These are phyloP conservation scores for Berberis thunbergii DNA, from an alignment of 164 flowering plant species.

Conservation along the genomic window DNA sequence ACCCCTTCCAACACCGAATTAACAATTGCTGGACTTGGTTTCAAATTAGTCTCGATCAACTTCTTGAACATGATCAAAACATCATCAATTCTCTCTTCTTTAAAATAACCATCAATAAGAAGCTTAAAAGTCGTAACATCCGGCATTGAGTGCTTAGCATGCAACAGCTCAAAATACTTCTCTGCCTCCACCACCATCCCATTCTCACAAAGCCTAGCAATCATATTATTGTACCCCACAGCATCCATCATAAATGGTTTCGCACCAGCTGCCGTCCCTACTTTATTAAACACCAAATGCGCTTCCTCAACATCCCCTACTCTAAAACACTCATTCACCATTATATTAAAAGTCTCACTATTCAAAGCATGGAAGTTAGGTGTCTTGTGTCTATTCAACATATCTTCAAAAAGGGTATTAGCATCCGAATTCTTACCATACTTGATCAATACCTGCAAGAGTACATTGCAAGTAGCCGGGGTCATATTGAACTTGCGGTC, in stretches of 20 bases:
- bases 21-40: slow-evolving; percentile 39
- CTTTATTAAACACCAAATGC: slow-evolving; percentile 42
- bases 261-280: slow-evolving; percentile 25
- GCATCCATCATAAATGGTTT: slow-evolving; percentile 68
- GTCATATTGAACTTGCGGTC: slow-evolving; percentile 52
- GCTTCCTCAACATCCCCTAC: slow-evolving; percentile 47
- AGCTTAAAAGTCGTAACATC: slow-evolving; percentile 43
- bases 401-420: slow-evolving; percentile 45
- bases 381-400: slow-evolving; percentile 67
- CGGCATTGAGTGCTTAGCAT: slow-evolving; percentile 37
- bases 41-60: slow-evolving; percentile 45
- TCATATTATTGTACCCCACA: slow-evolving; percentile 58
- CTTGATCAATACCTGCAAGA: slow-evolving; percentile 57
- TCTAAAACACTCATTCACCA: slow-evolving; percentile 70
- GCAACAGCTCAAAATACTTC: slow-evolving; percentile 40
- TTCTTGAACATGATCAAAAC: slow-evolving; percentile 37
- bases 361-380: slow-evolving; percentile 62
- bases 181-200: slow-evolving; percentile 65
- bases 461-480: slow-evolving; percentile 67
- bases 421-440: slow-evolving; percentile 54
- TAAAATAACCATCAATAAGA: slow-evolving; percentile 52
- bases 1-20: slow-evolving; percentile 42
- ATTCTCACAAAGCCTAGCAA: slow-evolving; percentile 48
- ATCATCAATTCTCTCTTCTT: slow-evolving; percentile 45
- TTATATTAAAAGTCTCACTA: slow-evolving; percentile 52